These are phyloP conservation scores for Populus trichocarpa DNA, from an alignment of 441 rosid species.

Conservation along the genomic window DNA sequence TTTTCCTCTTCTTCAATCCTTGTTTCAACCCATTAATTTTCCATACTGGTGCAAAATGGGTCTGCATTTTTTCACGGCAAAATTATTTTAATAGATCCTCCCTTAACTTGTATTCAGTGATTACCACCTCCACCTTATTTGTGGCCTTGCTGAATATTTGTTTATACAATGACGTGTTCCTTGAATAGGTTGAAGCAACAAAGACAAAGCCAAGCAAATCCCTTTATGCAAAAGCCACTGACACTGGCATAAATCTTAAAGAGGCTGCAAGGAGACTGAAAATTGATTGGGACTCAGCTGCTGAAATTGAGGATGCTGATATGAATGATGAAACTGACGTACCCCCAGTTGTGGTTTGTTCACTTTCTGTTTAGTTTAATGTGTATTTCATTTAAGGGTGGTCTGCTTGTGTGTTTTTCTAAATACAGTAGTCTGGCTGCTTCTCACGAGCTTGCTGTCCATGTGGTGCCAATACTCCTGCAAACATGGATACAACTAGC, in stretches of 20 bases:
- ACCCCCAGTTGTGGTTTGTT: constrained; percentile 74
- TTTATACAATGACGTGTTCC: constrained; percentile 9
- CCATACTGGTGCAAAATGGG: background rate
- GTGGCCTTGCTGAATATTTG: background rate
- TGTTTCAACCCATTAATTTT: too few species aligned
- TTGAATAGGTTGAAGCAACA: constrained; percentile 51
- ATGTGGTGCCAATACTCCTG: background rate
- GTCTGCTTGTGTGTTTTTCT: background rate
- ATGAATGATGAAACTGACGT: constrained; percentile 56
- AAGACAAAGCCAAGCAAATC: constrained; percentile 68
- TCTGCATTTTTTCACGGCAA: background rate
- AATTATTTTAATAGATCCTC: background rate
- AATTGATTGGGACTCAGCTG: constrained; percentile 92
- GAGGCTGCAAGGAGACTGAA: constrained; percentile 86
- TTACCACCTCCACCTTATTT: background rate
- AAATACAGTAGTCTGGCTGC: constrained; percentile 5
- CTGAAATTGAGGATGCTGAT: constrained; percentile 67
- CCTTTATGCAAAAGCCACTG: constrained; percentile 75
- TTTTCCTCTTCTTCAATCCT: background rate
- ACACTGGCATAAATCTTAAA: constrained; percentile 75
- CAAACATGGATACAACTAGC: background rate
- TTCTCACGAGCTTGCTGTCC: background rate
- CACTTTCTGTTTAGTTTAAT: constrained; percentile 17
- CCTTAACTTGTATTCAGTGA: background rate
- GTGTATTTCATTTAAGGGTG: background rate